Conservation (phyloP, 306 rosid genomes). For the Ammopiptanthus mongolicus region DNA sequence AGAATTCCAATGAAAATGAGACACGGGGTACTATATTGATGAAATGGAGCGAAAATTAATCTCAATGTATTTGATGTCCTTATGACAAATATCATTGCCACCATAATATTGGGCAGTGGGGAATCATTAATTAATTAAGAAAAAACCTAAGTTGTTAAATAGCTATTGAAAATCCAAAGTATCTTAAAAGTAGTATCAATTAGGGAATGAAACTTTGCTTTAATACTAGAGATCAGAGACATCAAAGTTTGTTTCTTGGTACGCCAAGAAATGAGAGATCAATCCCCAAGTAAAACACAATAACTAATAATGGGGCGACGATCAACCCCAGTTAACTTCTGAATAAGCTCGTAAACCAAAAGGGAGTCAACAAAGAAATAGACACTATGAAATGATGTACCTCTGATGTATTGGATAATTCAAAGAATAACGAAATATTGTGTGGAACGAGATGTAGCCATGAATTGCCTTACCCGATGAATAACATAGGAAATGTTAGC, state of each 20-base stretch:
- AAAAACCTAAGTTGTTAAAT: not conserved
- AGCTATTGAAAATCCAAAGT: not conserved
- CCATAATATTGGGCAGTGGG: too few relatives aligned
- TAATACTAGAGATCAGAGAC: not conserved
- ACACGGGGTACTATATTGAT: not conserved
- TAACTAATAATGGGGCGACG: not conserved
- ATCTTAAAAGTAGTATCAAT: not conserved
- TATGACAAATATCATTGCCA: not conserved
- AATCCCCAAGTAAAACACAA: not conserved
- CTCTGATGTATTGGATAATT: not conserved
- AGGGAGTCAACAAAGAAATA: too few relatives aligned
- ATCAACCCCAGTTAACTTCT: not conserved
- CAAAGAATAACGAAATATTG: not conserved
- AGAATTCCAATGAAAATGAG: not conserved
- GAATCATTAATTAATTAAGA: too few relatives aligned
- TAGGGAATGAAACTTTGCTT: not conserved
- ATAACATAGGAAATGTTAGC: not conserved
- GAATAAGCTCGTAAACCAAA: not conserved
- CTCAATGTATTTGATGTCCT: not conserved
- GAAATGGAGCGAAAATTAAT: not conserved
- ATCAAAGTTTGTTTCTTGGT: not conserved
- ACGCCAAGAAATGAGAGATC: not conserved
- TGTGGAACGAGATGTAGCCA: not conserved
- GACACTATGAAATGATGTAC: too few relatives aligned
- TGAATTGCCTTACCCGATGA: not conserved